Evolutionary conservation across 305 asterid genomes (phyloP).

Genomic region (Ilex paraguariensis): DNA sequence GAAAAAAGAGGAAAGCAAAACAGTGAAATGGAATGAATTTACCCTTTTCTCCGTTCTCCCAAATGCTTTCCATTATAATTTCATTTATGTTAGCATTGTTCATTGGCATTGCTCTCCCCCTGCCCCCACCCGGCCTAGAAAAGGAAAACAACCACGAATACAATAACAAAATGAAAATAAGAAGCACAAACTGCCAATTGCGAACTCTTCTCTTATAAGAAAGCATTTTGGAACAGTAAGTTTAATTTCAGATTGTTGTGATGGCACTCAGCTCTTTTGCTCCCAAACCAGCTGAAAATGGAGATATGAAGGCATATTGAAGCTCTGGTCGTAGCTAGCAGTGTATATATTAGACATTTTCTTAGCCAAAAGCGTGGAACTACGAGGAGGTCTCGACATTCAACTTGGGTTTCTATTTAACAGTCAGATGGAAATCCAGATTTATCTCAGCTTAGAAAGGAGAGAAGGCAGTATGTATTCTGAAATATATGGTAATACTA

Average conservation of each 20-base stretch:
- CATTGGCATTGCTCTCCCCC: neutral
- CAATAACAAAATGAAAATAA: too few species aligned
- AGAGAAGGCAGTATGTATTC: constrained; percentile 5
- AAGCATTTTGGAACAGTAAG: neutral
- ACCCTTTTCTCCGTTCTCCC: neutral
- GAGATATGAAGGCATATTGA: constrained; percentile 47
- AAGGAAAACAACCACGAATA: too few species aligned
- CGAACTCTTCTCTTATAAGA: neutral
- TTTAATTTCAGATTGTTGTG: neutral
- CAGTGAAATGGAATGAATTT: neutral
- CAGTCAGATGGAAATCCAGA: constrained; percentile 15
- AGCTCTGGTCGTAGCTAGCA: constrained; percentile 26
- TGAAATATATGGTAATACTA: constrained; percentile 5
- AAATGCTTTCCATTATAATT: neutral
- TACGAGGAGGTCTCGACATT: constrained; percentile 22
- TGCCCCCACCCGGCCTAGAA: too few species aligned
- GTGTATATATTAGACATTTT: constrained; percentile 44
- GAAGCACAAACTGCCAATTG: too few species aligned
- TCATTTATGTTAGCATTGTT: neutral
- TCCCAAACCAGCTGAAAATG: constrained; percentile 68
- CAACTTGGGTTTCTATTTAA: constrained; percentile 21
- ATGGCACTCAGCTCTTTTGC: constrained; percentile 53
- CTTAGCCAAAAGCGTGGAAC: constrained; percentile 20
- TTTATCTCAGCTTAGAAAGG: constrained; percentile 6
- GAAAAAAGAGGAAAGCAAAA: neutral